phyloP scores from a whole-genome alignment of 805 yeast species.

The Kuraishia cidri region DNA sequence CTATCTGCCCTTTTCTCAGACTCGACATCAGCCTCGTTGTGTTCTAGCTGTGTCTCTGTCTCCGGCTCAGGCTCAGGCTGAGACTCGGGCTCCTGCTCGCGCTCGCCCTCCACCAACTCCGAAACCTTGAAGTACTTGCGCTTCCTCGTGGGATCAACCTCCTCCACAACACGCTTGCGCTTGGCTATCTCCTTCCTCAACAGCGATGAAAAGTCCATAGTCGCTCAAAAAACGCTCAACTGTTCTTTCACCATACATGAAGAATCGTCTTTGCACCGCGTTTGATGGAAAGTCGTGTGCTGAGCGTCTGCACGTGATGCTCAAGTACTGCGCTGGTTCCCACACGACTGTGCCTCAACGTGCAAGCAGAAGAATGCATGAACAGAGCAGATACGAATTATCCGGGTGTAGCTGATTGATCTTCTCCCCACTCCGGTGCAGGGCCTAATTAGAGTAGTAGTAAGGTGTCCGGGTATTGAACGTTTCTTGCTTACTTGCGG shows the following conservation, averaged over 20 bases:
- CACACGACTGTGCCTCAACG: neutral
- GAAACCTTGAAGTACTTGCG: slow-evolving; percentile 7
- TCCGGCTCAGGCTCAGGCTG: slow-evolving; percentile 3
- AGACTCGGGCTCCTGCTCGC: slow-evolving; percentile 2
- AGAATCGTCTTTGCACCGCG: neutral
- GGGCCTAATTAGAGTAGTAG: too few species aligned
- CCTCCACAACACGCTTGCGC: slow-evolving; percentile 22
- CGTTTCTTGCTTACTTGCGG: too few species aligned
- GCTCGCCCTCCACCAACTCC: slow-evolving; percentile 6
- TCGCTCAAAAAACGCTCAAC: neutral
- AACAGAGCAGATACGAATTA: too few species aligned
- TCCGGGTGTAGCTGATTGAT: too few species aligned
- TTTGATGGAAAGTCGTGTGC: too few species aligned
- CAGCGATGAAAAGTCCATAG: slow-evolving; percentile 39
- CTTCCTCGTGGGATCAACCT: too few species aligned
- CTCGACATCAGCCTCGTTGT: neutral
- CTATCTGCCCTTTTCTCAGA: too few species aligned
- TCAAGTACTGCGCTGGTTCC: too few species aligned
- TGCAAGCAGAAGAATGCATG: too few species aligned
- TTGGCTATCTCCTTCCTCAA: slow-evolving; percentile 38
- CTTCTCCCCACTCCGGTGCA: too few species aligned
- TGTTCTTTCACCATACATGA: neutral
- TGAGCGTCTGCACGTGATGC: too few species aligned
- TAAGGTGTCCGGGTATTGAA: too few species aligned
- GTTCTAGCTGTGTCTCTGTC: slow-evolving; percentile 3